Base-by-base conservation (phyloP, 148 eudicot genomes). In the Silene conica region DNA sequence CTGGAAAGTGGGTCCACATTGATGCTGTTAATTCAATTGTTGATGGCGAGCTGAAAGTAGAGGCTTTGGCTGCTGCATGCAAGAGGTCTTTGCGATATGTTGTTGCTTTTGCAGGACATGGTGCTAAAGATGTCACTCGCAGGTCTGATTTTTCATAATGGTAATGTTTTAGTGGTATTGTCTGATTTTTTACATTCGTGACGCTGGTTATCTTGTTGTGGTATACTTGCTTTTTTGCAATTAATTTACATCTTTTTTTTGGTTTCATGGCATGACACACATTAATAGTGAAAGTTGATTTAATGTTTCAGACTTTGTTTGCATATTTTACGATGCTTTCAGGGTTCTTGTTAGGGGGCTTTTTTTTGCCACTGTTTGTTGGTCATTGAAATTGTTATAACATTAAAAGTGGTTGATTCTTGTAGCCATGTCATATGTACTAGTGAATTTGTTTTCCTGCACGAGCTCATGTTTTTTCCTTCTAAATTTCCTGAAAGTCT, bases 81-180 rank as follows among this genome's bases (percentile, higher is more conserved):
- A 88, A 83, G 87, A 90, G 76, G 50, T 83, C 88, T 70, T 80
- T 95, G 85, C 85, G 99, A 90, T 95, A 95, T 82, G 99, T 82
- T 4, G 85, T 95, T 85, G 97, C 97, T 60, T 95, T 95, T 84
- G 97, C 99, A 68, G 96, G 97, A 48, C 77, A 75, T 79, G 99
- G 99, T 46, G 97, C 89, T 76, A 95, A 95, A 87, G 99, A 95
- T 70, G 99, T 95, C 75, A 95, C 99, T 25, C 97, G 99, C 88
- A 95, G 98, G 98, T 95, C 71, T 60, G 26, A 48, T 70, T 74
- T 26, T 70, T 38, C 19, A 23, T 25, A 14, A 22, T 22, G 15
- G 70, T 73, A 26, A 46, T 62, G 22, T 43, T 48, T 41, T 10
- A 7, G 46, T 63, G 43, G 63, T 67, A 26, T 54, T 4, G 26